These are phyloP conservation scores for Sarcodon aspratus DNA, from an alignment of 768 basidiomycete genomes.

Conservation along the genomic window DNA sequence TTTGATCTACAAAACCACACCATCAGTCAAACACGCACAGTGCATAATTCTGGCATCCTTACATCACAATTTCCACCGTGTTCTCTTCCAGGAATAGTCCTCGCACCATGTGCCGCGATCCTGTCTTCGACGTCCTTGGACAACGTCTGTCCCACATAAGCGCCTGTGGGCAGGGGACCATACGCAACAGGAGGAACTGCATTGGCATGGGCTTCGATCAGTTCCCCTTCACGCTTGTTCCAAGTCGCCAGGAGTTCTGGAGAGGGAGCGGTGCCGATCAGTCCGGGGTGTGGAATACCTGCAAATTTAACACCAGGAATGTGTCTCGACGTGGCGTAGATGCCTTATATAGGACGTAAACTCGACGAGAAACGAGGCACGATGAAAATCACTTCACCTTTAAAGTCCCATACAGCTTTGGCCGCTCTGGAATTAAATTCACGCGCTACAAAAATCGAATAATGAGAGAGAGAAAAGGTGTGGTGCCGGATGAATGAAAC, in stretches of 20 bases:
- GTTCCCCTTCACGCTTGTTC: conserved; percentile 59
- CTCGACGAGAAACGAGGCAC: not conserved
- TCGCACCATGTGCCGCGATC: conserved; percentile 55
- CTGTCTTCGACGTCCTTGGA: conserved; percentile 31
- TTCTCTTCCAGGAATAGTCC: conserved; percentile 69
- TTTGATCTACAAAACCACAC: conserved; percentile 41
- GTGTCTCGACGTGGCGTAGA: conserved; percentile 66
- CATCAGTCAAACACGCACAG: not conserved
- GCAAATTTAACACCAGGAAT: conserved; percentile 74
- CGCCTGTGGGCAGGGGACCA: conserved; percentile 44
- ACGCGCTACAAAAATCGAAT: conserved; percentile 24
- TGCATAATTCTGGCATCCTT: conserved; percentile 11
- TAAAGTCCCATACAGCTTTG: conserved; percentile 77
- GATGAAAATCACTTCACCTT: conserved; percentile 26
- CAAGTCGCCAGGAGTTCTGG: conserved; percentile 60
- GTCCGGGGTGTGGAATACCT: conserved; percentile 65
- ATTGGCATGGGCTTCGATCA: conserved; percentile 41
- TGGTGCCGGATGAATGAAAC: not conserved
- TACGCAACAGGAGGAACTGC: conserved; percentile 57
- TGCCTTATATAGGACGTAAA: conserved; percentile 24
- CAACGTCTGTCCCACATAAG: conserved; percentile 63
- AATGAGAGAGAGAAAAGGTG: not conserved
- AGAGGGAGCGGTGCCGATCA: conserved; percentile 71
- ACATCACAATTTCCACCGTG: conserved; percentile 75
- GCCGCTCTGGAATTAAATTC: conserved; percentile 63